Evolutionary conservation across 306 rosid genomes (phyloP), one percentile per base, ranked within the genome.

Genomic region (Coriaria nepalensis): DNA sequence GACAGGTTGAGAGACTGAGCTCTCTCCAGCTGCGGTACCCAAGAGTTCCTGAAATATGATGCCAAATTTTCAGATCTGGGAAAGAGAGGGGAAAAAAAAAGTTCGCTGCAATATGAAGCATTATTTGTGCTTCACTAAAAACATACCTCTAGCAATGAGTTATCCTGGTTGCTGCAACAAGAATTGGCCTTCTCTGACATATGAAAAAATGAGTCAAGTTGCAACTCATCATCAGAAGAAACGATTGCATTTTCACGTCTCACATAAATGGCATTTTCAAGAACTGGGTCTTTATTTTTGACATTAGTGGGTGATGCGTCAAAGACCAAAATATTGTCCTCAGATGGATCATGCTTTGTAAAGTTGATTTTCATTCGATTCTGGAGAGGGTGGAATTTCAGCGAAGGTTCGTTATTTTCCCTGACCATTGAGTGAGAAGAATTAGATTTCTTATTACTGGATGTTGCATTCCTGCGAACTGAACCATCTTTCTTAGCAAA

Each of bases 21-120:
- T 56, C 50, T 73, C 80, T 49, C 52, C 50, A 11, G 75, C 65
- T 14, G 69, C 58, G 52, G 49, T 72, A 45, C 51, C 58, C 15
- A 71, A 54, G 51, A 37, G 56, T 40, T 75, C 85, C 98, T 90
- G 80, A 61, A 69, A 69, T 62, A 59, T 46, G 46, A 66, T 45
- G 52, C 29, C 29, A 58, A 63, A 60, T 45, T 49, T 6, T 72
- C 36, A 68, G 63, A 50, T 20, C 8, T 43, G 45, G 42, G 47
- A 39, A 58, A 47, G 32, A 10, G 2, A 45, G 8, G 37, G 57
- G 8, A 6, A 15, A 53, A 53, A 40, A 10, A 15, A 39, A 13
- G 5, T 40, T 10, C 4, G 8, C 12, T 29, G 29, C 37, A 57
- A 7, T 20, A 52, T 35, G 44, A 61, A 47, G 58, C 35, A 39